Conservation (phyloP, 2,329 filamentous ascomycete genomes). For the Xylaria sp. region DNA sequence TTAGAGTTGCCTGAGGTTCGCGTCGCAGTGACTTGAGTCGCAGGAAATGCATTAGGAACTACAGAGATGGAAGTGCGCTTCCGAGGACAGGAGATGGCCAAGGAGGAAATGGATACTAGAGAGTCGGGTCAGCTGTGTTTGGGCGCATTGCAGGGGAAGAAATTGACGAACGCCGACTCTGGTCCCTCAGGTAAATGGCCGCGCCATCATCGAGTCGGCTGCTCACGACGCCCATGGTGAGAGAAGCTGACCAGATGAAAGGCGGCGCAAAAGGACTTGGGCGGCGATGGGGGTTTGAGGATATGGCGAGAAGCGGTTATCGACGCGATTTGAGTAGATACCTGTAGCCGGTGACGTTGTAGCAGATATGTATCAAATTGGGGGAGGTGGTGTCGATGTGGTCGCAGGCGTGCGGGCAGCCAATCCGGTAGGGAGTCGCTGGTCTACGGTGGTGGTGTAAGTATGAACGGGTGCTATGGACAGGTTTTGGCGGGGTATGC, state of each 20-base stretch:
- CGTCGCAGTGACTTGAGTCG: conserved; percentile 73
- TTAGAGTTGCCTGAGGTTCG: conserved; percentile 73
- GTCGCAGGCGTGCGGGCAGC: conserved; percentile 31
- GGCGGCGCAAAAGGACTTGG: conserved; percentile 25
- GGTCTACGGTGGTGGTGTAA: neutral
- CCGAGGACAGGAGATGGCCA: conserved; percentile 78
- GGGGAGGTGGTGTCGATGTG: conserved; percentile 31
- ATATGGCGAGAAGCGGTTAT: conserved; percentile 7
- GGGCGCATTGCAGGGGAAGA: conserved; percentile 25
- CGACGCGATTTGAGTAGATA: conserved; percentile 21
- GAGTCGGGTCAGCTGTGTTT: conserved; percentile 28
- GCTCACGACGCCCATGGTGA: conserved; percentile 86
- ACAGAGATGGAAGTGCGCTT: conserved; percentile 78
- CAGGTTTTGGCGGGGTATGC: conserved; percentile 19
- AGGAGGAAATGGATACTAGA: conserved; percentile 82
- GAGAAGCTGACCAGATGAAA: conserved; percentile 34
- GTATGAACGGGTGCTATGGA: conserved; percentile 16
- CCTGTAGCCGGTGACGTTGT: conserved; percentile 26
- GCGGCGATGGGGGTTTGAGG: conserved; percentile 14
- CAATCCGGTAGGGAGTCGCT: conserved; percentile 18
- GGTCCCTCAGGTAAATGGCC: conserved; percentile 83
- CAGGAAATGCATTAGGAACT: conserved; percentile 84
- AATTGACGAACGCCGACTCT: conserved; percentile 75
- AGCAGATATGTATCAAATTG: conserved; percentile 30
- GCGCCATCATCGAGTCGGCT: conserved; percentile 86